Conservation (phyloP, 805 yeast species). For the Pichia occidentalis region DNA sequence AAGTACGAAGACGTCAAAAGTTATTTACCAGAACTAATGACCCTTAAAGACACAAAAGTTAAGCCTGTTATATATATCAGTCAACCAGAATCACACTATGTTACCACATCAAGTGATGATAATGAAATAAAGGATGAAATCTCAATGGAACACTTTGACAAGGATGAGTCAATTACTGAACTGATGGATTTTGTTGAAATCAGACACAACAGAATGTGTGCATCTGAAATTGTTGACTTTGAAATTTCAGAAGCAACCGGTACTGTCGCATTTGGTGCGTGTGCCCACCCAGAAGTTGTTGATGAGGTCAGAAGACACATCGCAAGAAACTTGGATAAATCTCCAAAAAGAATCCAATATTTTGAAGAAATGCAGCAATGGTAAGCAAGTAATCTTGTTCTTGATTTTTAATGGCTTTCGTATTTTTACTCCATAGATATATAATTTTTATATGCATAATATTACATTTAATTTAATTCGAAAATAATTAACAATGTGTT, state of each 20-base stretch:
- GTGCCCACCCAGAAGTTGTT: conserved; percentile 43
- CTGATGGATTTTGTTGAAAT: conserved; percentile 35
- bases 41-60: conserved; percentile 30
- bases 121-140: conserved; percentile 1
- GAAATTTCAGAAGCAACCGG: conserved; percentile 35
- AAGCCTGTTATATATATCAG: conserved; percentile 39
- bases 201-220: conserved; percentile 39
- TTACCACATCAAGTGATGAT: conserved; percentile 4
- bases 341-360: conserved; percentile 23
- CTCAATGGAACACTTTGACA: neutral
- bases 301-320: conserved; percentile 26
- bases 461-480: too few species aligned
- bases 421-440: neutral
- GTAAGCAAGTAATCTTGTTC: conserved; percentile 17
- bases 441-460: too few species aligned
- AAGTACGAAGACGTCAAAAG: conserved; percentile 44
- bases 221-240: conserved; percentile 28
- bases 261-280: conserved; percentile 40
- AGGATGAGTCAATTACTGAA: conserved; percentile 11
- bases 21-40: conserved; percentile 39
- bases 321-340: conserved; percentile 13
- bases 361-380: conserved; percentile 33
- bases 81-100: conserved; percentile 22
- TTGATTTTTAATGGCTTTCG: neutral
- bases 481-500: too few species aligned